Conservation (phyloP, 2,329 filamentous ascomycete genomes). For the Cladosporium sp. region DNA sequence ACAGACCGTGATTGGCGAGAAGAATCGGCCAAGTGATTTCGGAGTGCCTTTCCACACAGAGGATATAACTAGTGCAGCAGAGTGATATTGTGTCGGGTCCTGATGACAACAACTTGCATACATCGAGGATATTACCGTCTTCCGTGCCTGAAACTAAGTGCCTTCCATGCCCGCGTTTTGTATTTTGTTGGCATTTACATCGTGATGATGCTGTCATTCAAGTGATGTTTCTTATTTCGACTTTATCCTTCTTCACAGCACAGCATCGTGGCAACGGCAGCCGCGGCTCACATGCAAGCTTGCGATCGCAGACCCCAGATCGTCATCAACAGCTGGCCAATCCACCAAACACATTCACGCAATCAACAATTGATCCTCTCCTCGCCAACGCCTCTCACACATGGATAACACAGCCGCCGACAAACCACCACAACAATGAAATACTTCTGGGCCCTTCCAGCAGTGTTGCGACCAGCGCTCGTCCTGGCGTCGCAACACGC, state of each 20-base stretch:
- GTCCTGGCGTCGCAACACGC: slow-evolving; percentile 50
- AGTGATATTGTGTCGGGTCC: background rate
- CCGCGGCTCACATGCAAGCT: background rate
- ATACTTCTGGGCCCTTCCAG: slow-evolving; percentile 50
- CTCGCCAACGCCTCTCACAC: background rate
- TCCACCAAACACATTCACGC: background rate
- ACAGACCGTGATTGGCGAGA: background rate
- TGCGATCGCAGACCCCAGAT: slow-evolving; percentile 8
- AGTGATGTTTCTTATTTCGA: background rate
- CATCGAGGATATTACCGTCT: background rate
- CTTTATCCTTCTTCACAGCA: no score
- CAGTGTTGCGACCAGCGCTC: slow-evolving; percentile 48
- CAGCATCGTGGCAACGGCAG: background rate
- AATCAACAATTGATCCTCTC: background rate
- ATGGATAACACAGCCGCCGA: background rate
- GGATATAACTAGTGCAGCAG: background rate
- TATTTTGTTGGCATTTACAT: background rate
- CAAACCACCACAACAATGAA: slow-evolving; percentile 37
- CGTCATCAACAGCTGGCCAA: slow-evolving; percentile 19
- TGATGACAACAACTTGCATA: background rate
- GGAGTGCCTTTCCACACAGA: background rate
- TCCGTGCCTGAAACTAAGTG: background rate
- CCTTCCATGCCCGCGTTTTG: background rate
- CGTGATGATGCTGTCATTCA: background rate
- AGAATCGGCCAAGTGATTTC: background rate